A percentile compares a stretch with the other conserved stretches of the same genome.
phyloP scores from a whole-genome alignment of 768 basidiomycete genomes.

The Roridomyces roridus region DNA sequence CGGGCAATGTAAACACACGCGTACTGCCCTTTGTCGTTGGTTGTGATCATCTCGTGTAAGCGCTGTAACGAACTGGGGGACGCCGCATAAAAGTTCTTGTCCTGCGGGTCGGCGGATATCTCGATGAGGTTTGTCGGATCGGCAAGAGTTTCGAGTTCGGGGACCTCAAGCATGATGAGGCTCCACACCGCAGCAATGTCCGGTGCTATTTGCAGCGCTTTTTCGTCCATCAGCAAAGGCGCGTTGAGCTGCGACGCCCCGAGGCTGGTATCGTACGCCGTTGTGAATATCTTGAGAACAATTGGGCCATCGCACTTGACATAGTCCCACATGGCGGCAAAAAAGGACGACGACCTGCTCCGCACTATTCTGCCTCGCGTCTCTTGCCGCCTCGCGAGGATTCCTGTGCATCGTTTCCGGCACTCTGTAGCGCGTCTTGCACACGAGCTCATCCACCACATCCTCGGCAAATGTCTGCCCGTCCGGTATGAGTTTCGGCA shows the following conservation, averaged over 20 bases:
- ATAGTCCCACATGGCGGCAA: conserved; percentile 87
- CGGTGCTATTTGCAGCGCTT: conserved; percentile 65
- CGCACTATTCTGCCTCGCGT: conserved; percentile 76
- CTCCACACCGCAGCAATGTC: conserved; percentile 81
- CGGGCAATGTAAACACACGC: conserved; percentile 80
- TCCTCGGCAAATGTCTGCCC: conserved; percentile 64
- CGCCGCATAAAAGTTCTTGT: conserved; percentile 60
- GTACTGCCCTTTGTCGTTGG: conserved; percentile 66
- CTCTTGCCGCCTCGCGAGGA: conserved; percentile 63
- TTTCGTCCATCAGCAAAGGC: conserved; percentile 75
- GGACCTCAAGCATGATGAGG: conserved; percentile 77
- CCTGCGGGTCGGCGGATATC: conserved; percentile 53
- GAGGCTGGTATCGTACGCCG: conserved; percentile 67
- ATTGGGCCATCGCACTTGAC: conserved; percentile 68
- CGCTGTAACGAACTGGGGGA: conserved; percentile 67
- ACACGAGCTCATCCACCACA: conserved; percentile 66
- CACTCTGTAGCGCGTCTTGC: conserved; percentile 55
- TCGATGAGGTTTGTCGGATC: conserved; percentile 56
- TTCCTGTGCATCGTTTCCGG: conserved; percentile 52
- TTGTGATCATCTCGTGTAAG: conserved; percentile 71
- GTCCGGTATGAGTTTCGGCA: conserved; percentile 70
- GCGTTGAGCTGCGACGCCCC: conserved; percentile 69
- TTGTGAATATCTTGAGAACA: conserved; percentile 67
- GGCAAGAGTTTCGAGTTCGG: conserved; percentile 77
- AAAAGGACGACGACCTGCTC: conserved; percentile 87